A percentile compares a stretch with the other conserved stretches of the same genome.
Conservation (phyloP, 345 rosid genomes). For the Erodium maritimum region DNA sequence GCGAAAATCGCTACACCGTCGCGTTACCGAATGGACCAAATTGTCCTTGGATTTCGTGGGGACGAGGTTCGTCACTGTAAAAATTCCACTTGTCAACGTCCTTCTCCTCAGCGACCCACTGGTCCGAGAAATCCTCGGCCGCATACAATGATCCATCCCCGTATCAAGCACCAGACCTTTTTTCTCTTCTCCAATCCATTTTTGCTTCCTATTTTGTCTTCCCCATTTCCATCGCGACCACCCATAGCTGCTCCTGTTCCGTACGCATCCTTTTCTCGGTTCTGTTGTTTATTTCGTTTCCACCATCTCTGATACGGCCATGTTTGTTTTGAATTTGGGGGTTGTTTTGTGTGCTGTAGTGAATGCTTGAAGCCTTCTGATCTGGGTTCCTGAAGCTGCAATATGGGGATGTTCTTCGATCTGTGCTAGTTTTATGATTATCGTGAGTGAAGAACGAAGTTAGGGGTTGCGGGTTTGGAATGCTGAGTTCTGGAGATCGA, state of each 20-base stretch:
- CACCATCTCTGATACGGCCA: neutral
- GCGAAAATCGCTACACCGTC: too few relatives aligned
- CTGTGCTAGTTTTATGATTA: neutral
- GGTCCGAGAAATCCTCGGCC: neutral
- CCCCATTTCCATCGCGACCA: neutral
- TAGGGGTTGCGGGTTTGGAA: too few relatives aligned
- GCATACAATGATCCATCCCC: neutral
- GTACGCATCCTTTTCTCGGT: neutral
- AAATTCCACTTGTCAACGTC: neutral
- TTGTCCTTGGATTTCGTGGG: too few relatives aligned
- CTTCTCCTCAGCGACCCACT: neutral
- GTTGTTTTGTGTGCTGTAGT: neutral
- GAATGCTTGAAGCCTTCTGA: neutral
- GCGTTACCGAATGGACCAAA: too few relatives aligned
- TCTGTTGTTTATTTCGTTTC: neutral
- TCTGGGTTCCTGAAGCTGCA: neutral
- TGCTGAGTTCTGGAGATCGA: too few relatives aligned
- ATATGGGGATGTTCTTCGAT: too few relatives aligned
- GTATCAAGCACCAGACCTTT: neutral
- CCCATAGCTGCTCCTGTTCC: too few relatives aligned
- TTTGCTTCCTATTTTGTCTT: neutral
- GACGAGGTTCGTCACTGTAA: too few relatives aligned
- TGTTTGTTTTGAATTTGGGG: too few relatives aligned
- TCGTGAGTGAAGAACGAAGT: neutral
- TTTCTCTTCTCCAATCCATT: neutral